Evolutionary conservation across 2,329 filamentous ascomycete genomes (phyloP), one percentile per base, ranked within the genome.

Genomic region (Aureobasidium sp.): DNA sequence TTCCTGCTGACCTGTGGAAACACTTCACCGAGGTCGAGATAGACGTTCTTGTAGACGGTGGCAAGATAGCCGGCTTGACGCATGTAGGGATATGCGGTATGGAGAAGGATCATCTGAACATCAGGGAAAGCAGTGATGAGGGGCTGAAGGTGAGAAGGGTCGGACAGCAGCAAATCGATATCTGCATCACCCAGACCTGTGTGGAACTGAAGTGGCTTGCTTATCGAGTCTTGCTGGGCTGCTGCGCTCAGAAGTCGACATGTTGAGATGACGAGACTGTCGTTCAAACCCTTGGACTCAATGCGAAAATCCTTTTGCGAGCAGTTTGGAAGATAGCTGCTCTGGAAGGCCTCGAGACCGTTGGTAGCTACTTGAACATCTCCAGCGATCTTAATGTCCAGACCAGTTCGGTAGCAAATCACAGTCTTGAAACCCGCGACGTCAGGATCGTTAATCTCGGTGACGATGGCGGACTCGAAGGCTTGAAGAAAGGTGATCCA

Each of bases 341-440:
- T 69, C 19, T 62, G 62, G 55, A 78, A 78, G 38, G 66, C 67
- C 19, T 66, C 57, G 9, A 70, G 64, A n/a, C 69, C 69, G 35
- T 60, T 65, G n/a, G 69, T 66, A 1, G 67, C 64, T 37, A 70
- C 64, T 19, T 71, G 66, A 13, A 68, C 75, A 1, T 77, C 74
- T 1, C 78, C 70, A 57, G 79, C 74, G 8, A 78, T 69, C n/a
- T 80, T 74, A 17, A 93, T 77, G 40, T 82, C 81, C 6, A 92
- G 77, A 0, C 90, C 90, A 0, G 85, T 89, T 15, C 89, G 81
- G 70, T 94, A 94, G 73, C 89, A 93, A 60, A 95, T 83, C 51
- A 92, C 84, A 1, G 85, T 89, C 72, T 95, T 94, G 79, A 95
- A 95, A 2, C 82, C 90, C 1, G 84, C 88, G 1, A 95, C 85